Evolutionary conservation across 768 basidiomycete genomes (phyloP), one percentile per base, ranked within the genome.

Genomic region (Mycena belliarum): DNA sequence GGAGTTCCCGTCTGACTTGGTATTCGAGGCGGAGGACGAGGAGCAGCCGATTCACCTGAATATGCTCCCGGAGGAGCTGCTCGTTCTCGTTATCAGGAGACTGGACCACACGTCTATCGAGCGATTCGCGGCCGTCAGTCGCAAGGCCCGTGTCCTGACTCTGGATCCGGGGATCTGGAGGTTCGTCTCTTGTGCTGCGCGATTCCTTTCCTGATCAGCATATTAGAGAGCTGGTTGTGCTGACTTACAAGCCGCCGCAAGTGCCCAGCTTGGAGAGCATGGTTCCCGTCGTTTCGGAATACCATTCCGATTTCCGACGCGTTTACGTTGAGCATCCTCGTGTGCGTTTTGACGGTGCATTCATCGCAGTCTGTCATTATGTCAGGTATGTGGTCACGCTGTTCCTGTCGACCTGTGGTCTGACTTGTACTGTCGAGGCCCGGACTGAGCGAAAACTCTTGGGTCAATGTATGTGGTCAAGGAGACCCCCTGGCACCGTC

Each of bases 301-400:
- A 84, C 69, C 68, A 71, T 46, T 79, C 75, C 47, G 84, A 92
- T 69, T 94, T 85, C 73, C 82, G 95, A 37, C 86, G 85, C 20
- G 73, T 90, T 10, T 92, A 83, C 69, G 82, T 96, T 41, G 89
- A 94, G 70, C 89, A 93, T 55, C 93, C 93, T 15, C 82, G 95
- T 45, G 70, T 96, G 46, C 85, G 95, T 37, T 69, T 88, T 61
- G 95, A 96, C 59, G 95, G 95, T 2, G 86, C 93, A 11, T 96
- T 96, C 69, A 95, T 97, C 49, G 87, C 92, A 21, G 89, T 41
- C 15, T 41, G 40, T 23, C 21, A 8, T 21, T 41, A 21, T 23
- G 21, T 41, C 11, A 89, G 91, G 91, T 94, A 72, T 59, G 87
- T 47, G 18, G 14, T 21, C 33, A 29, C 6, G 20, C 14, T 23